Evolutionary conservation across 164 flowering plant genomes (phyloP).

Genomic region (Tinospora cordifolia): DNA sequence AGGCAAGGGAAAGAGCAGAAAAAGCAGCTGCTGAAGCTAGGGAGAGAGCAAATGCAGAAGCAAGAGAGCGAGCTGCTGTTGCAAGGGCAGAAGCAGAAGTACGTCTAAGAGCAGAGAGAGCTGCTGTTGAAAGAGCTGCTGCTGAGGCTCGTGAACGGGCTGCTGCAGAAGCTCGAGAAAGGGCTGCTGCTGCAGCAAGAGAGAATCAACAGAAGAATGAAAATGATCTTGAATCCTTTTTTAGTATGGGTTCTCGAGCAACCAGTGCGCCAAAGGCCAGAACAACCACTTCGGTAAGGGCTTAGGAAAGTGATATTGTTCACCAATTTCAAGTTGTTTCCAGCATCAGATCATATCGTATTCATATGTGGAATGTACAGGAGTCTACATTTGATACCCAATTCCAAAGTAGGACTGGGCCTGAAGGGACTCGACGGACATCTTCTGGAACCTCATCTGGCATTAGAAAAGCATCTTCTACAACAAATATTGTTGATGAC

Average conservation of each 20-base stretch:
- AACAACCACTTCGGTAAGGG: conserved; percentile 54
- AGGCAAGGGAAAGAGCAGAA: conserved; percentile 76
- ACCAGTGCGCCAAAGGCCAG: conserved; percentile 84
- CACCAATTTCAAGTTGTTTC: neutral
- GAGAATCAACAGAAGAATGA: conserved; percentile 57
- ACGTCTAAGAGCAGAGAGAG: conserved; percentile 58
- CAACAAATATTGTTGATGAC: conserved; percentile 77
- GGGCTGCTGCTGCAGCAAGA: conserved; percentile 65
- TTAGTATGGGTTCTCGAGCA: conserved; percentile 60
- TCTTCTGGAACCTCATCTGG: conserved; percentile 44
- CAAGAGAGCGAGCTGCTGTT: conserved; percentile 40
- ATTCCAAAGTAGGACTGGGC: conserved; percentile 44
- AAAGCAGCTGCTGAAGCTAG: conserved; percentile 78
- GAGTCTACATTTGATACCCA: conserved; percentile 54
- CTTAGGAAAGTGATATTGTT: neutral
- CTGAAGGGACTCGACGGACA: conserved; percentile 47
- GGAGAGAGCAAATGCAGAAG: conserved; percentile 48
- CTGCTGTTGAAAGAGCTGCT: conserved; percentile 70
- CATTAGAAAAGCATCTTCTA: conserved; percentile 69
- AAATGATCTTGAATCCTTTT: conserved; percentile 78
- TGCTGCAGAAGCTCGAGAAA: conserved; percentile 61
- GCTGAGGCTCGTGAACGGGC: conserved; percentile 77
- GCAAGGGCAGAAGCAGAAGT: conserved; percentile 55
- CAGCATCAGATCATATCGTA: neutral
- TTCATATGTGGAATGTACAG: conserved; percentile 25